These are phyloP conservation scores for Wickerhamomyces queroliae DNA, from an alignment of 805 yeast species.

Conservation along the genomic window DNA sequence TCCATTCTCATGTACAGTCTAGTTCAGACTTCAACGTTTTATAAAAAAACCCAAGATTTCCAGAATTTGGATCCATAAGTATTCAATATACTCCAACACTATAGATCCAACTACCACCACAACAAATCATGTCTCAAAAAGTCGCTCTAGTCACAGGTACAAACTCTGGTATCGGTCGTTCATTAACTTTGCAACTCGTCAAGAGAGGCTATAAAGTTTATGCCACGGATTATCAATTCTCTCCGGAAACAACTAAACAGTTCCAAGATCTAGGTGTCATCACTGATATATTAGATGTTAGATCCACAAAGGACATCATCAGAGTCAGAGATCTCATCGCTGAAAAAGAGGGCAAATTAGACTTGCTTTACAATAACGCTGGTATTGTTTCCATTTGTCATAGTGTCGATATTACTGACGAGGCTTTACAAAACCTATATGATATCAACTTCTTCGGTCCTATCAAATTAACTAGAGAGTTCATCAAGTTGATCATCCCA, in stretches of 20 bases:
- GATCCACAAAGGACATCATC: constrained; percentile 24
- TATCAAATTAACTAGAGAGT: constrained; percentile 32
- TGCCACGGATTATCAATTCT: constrained; percentile 28
- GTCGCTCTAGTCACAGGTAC: constrained; percentile 56
- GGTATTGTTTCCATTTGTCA: constrained; percentile 26
- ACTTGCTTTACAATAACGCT: constrained; percentile 38
- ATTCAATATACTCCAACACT: too few relatives aligned
- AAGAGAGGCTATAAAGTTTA: constrained; percentile 32
- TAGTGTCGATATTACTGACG: constrained; percentile 28
- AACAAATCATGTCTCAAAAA: constrained; percentile 17
- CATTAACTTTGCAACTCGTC: constrained; percentile 40
- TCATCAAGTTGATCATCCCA: constrained; percentile 27
- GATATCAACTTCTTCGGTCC: constrained; percentile 36
- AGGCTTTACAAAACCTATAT: constrained; percentile 14
- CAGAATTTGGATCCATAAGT: too few relatives aligned
- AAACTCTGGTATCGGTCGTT: constrained; percentile 53
- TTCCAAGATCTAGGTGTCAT: constrained; percentile 9
- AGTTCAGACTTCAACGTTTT: too few relatives aligned
- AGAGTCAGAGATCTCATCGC: constrained; percentile 19
- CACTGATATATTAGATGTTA: constrained; percentile 28
- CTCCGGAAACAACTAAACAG: constrained; percentile 21
- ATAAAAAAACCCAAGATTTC: too few relatives aligned
- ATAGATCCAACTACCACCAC: background rate
- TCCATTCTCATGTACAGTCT: too few relatives aligned
- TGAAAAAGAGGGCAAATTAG: constrained; percentile 26